These are phyloP conservation scores for Lasiodiplodia hormozganensis DNA, from an alignment of 2,329 filamentous ascomycete genomes.

Conservation along the genomic window DNA sequence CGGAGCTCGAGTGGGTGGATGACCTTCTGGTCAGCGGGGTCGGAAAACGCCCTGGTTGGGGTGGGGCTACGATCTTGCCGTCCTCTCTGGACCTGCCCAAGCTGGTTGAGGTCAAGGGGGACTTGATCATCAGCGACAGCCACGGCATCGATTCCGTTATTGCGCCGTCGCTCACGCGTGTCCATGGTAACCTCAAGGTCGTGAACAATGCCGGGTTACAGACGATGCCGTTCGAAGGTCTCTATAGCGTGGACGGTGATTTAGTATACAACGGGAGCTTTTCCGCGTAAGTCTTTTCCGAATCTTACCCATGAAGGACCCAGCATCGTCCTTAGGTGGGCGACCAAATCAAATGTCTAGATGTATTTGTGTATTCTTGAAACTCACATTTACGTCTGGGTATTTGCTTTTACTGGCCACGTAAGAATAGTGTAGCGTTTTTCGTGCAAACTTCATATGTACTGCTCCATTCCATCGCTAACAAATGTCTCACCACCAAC, in stretches of 20 bases:
- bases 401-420: too few species aligned
- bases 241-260: neutral
- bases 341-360: too few species aligned
- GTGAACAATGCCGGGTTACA: neutral
- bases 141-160: neutral
- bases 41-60: neutral
- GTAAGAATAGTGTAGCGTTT: too few species aligned
- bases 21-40: neutral
- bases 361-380: too few species aligned
- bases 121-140: neutral
- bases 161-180: neutral
- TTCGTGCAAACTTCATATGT: too few species aligned
- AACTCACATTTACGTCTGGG: too few species aligned
- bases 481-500: neutral
- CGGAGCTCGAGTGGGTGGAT: neutral
- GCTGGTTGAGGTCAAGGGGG: neutral
- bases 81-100: neutral
- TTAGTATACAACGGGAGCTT: neutral
- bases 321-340: neutral
- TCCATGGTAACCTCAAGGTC: neutral
- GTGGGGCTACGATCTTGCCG: neutral
- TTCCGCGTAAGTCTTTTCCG: neutral
- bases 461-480: neutral
- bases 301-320: too few species aligned
- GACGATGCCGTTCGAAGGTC: conserved; percentile 1